Conservation (phyloP, 805 yeast genomes). For the Diddensiella caesifluorescens region DNA sequence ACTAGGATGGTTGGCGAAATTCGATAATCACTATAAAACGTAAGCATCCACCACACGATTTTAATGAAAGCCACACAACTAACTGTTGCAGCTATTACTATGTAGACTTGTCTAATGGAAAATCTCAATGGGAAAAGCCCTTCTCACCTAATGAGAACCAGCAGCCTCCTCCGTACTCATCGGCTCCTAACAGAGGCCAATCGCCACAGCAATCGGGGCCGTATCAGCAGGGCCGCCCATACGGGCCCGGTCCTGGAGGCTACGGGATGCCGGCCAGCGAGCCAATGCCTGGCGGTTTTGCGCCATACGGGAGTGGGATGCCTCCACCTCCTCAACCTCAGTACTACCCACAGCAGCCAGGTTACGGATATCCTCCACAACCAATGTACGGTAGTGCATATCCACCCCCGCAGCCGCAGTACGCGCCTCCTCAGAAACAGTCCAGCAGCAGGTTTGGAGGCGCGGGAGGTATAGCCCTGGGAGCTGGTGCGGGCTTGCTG, state of each 20-base stretch:
- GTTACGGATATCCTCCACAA: conserved; percentile 17
- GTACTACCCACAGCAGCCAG: conserved; percentile 16
- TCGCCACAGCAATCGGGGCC: not conserved
- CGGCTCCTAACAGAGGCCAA: conserved; percentile 9
- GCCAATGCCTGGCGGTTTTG: conserved; percentile 5
- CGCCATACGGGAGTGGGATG: conserved; percentile 9
- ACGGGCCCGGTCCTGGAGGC: conserved; percentile 10
- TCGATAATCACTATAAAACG: conserved; percentile 44
- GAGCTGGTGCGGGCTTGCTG: conserved; percentile 54
- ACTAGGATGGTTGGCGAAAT: conserved; percentile 35
- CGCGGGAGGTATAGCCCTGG: conserved; percentile 42
- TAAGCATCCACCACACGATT: too few species aligned
- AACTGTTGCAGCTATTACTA: conserved; percentile 71
- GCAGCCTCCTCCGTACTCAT: conserved; percentile 23
- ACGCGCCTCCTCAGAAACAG: conserved; percentile 27
- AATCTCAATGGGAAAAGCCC: conserved; percentile 92
- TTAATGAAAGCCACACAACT: not conserved
- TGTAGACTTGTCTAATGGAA: conserved; percentile 64
- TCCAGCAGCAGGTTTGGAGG: conserved; percentile 33
- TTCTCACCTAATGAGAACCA: conserved; percentile 10
- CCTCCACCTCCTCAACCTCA: conserved; percentile 9
- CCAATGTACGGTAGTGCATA: conserved; percentile 25
- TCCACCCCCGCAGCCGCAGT: conserved; percentile 21
- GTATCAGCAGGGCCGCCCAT: conserved; percentile 5
- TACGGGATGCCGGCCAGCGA: conserved; percentile 6